Evolutionary conservation across 1,284 basidiomycete genomes (phyloP), one percentile per base, ranked within the genome.

Genomic region (Pisolithus thermaeus): DNA sequence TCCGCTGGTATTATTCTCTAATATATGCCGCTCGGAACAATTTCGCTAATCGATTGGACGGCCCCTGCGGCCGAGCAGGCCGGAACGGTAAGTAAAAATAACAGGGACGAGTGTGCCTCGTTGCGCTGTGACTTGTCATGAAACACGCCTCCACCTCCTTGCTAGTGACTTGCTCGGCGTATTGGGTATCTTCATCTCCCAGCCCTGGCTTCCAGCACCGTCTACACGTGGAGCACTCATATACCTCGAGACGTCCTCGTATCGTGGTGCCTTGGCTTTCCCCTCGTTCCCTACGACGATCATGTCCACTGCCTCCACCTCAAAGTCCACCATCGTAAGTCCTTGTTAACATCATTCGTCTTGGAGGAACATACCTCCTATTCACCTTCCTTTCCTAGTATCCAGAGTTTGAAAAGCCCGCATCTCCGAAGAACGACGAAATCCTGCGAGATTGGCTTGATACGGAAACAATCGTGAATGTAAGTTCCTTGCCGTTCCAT

Each of bases 141-240:
- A 63, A 65, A 68, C 64, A 65, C 64, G 67, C 66, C 52, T 41
- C 51, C 56, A 49, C 67, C 67, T 58, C 64, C 63, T 58, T 46
- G 56, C 62, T 51, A 44, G 40, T 57, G 51, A 56, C 55, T 49
- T 51, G 9, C 14, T 23, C 28, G 39, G 27, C 23, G 3, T 16
- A 3, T 42, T 27, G 20, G 9, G 41, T 16, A 42, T 23, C n/a
- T 39, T 22, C 38, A 22, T 27, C 25, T 45, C 25, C 43, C 30
- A 22, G n/a, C 43, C 30, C n/a, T 22, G 5, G 28, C 39, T 40
- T 40, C 30, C 27, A 37, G 30, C 45, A 38, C 38, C 23, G 22
- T 25, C 14, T n/a, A 43, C 41, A 27, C 25, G 23, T 43, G 41
- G 23, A 39, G 20, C 23, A 43, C 4, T 25, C 9, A 43, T 28